Evolutionary conservation across 768 basidiomycete species (phyloP).

Genomic region (Lentinus tigrinus): DNA sequence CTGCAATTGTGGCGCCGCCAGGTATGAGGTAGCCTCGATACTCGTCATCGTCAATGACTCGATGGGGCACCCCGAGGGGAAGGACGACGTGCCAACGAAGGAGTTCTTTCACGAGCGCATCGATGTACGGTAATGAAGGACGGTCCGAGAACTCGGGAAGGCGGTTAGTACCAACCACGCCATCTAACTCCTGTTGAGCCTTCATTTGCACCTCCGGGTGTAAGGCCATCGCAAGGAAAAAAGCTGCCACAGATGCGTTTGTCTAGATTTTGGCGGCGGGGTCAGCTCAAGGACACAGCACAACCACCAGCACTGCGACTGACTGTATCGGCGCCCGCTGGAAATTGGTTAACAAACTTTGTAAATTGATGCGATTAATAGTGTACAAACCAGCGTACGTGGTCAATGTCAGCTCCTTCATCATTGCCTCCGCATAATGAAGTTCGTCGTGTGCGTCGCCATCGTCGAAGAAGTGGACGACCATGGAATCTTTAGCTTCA

Average conservation of each 20-base stretch:
- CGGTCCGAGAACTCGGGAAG: conserved; percentile 13
- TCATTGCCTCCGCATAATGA: too few relatives aligned
- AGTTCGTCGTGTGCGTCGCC: too few relatives aligned
- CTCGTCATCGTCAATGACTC: conserved; percentile 27
- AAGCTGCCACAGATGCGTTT: neutral
- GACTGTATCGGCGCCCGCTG: neutral
- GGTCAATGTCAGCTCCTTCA: too few relatives aligned
- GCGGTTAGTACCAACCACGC: conserved; percentile 12
- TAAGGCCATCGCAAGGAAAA: conserved; percentile 17
- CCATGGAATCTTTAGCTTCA: neutral
- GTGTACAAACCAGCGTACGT: too few relatives aligned
- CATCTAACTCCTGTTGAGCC: conserved; percentile 16
- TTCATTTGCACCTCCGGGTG: conserved; percentile 12
- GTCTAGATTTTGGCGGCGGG: neutral
- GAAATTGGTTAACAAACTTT: neutral
- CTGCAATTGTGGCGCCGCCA: conserved; percentile 23
- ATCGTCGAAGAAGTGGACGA: too few relatives aligned
- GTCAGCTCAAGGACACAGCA: too few relatives aligned
- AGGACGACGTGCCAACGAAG: conserved; percentile 9
- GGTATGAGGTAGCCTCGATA: conserved; percentile 35
- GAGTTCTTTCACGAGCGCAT: conserved; percentile 6
- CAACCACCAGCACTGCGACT: neutral
- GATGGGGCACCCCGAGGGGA: conserved; percentile 31
- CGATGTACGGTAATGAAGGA: conserved; percentile 7
- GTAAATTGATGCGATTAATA: too few relatives aligned